Evolutionary conservation across 1,284 basidiomycete genomes (phyloP), one percentile per base, ranked within the genome.

Genomic region (Puccinia triticina): DNA sequence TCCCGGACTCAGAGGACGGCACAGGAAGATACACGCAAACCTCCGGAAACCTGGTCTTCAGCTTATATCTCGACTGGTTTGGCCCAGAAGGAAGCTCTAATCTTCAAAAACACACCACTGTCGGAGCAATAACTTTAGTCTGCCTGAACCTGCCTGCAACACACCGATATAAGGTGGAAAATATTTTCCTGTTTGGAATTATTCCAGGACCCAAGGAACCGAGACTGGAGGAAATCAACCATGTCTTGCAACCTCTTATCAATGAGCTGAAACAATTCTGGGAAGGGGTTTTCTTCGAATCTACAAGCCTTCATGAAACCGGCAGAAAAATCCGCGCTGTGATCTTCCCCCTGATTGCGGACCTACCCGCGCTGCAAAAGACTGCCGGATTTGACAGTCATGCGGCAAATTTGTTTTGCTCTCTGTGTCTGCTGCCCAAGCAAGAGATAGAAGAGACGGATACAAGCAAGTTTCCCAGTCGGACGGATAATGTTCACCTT

Each of bases 171-270:
- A 43, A 61, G 53, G 16, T 37, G 10, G n/a, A 77, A 66, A 46
- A 66, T 48, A 66, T n/a, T n/a, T n/a, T n/a, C n/a, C n/a, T n/a
- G n/a, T n/a, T n/a, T n/a, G n/a, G n/a, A n/a, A n/a, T n/a, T 53
- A 14, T 66, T n/a, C 76, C 76, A 32, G 76, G 40, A 61, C 76
- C 76, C 12, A 46, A 46, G 21, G n/a, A 77, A 66, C 76, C 76
- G 21, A 59, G 67, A 16, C 21, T 48, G 5, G 29, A 43, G 7
- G 7, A 64, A 77, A 77, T 77, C 7, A 77, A 66, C 59, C 34
- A 77, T 66, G 40, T 77, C 1, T 32, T 77, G 32, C 23, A 50
- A 34, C 59, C 57, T 43, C 48, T 77, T 26, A 53, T 77, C 11
- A 32, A 43, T 12, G 61, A 77, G 29, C 7, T 74, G 26, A 61